phyloP scores from a whole-genome alignment of 2,329 filamentous ascomycete species.

The Fusarium chlamydosporum region DNA sequence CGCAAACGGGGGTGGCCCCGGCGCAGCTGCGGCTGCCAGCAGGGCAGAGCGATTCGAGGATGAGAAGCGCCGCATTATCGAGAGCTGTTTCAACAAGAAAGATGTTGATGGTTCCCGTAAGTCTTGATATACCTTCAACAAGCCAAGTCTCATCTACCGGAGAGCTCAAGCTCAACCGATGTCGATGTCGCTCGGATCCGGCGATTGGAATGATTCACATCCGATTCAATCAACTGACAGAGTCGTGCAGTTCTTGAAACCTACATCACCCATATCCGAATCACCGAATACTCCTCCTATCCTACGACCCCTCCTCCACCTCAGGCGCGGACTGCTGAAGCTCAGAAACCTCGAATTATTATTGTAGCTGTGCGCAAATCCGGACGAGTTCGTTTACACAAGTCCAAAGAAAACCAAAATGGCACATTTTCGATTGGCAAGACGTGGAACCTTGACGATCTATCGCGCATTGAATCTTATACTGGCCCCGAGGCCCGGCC shows the following conservation, averaged over 20 bases:
- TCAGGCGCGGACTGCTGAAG: constrained; percentile 74
- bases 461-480: constrained; percentile 86
- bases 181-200: constrained; percentile 1
- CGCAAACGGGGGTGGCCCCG: constrained; percentile 57
- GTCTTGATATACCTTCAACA: constrained; percentile 56
- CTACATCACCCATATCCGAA: constrained; percentile 96
- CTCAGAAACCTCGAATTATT: constrained; percentile 91
- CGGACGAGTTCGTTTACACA: constrained; percentile 94
- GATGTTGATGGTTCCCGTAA: constrained; percentile 88
- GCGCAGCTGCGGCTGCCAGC: constrained; percentile 54
- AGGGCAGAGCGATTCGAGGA: constrained; percentile 92
- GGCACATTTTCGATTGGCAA: constrained; percentile 97
- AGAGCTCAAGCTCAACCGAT: constrained; percentile 4
- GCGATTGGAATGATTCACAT: not conserved
- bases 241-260: constrained; percentile 72
- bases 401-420: constrained; percentile 94
- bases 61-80: constrained; percentile 93
- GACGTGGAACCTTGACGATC: constrained; percentile 96
- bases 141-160: constrained; percentile 1
- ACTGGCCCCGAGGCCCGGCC: constrained; percentile 71
- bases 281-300: constrained; percentile 86
- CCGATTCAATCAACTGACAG: constrained; percentile 19
- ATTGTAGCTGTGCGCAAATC: constrained; percentile 94
- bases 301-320: constrained; percentile 89
- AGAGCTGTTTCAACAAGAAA: constrained; percentile 93